These are phyloP conservation scores for Candida broadrunensis DNA, from an alignment of 805 yeast species.

Conservation along the genomic window DNA sequence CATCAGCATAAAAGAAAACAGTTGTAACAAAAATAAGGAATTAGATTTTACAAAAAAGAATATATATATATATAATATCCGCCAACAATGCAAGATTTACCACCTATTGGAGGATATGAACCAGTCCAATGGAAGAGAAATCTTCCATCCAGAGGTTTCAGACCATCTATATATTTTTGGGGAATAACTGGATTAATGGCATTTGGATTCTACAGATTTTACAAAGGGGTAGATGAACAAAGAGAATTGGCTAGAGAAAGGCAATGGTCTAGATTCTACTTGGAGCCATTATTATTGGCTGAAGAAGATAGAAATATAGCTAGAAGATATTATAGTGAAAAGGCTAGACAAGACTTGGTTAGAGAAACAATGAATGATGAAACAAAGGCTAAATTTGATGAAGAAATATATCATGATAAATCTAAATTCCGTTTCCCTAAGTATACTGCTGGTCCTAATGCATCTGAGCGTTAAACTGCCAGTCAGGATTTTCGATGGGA, in stretches of 20 bases:
- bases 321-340: slow-evolving; percentile 64
- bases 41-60: background rate
- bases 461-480: slow-evolving; percentile 24
- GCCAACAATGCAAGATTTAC: slow-evolving; percentile 65
- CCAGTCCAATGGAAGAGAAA: slow-evolving; percentile 88
- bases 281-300: slow-evolving; percentile 73
- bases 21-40: no score
- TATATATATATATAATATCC: background rate
- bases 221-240: slow-evolving; percentile 69
- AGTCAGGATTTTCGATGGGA: no score
- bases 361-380: slow-evolving; percentile 41
- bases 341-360: slow-evolving; percentile 60
- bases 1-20: background rate
- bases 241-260: slow-evolving; percentile 74
- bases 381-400: slow-evolving; percentile 37
- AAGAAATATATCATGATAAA: slow-evolving; percentile 42
- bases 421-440: slow-evolving; percentile 43
- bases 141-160: slow-evolving; percentile 80
- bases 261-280: slow-evolving; percentile 70
- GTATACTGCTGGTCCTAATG: slow-evolving; percentile 38
- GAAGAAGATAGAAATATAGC: slow-evolving; percentile 79
- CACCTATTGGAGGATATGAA: slow-evolving; percentile 84
- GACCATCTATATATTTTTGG: slow-evolving; percentile 70
- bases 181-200: slow-evolving; percentile 61
- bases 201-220: slow-evolving; percentile 68